A percentile compares a stretch with the other conserved stretches of the same genome.
Evolutionary conservation across 129 eudicot genomes (phyloP).

Genomic region (sunflower (Helianthus annuus)): DNA sequence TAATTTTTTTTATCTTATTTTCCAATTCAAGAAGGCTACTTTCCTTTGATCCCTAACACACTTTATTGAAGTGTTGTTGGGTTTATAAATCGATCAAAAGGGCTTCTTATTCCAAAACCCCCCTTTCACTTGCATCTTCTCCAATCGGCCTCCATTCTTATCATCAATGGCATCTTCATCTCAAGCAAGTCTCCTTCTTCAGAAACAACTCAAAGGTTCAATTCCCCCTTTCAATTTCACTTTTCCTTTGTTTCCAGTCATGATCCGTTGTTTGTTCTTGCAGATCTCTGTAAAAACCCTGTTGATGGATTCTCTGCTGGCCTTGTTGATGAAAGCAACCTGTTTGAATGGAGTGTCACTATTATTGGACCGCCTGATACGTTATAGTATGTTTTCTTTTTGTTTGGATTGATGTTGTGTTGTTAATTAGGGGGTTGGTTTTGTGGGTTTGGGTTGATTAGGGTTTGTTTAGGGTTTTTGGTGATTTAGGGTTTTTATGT

Average conservation of each 20-base stretch:
- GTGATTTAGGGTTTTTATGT: constrained; percentile 13
- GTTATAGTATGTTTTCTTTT: constrained; percentile 60
- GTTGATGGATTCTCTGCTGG: constrained; percentile 97
- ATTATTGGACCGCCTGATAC: constrained; percentile 69
- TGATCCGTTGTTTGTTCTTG: constrained; percentile 32
- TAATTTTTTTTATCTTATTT: no score
- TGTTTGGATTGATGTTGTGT: neutral
- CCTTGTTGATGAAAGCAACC: constrained; percentile 67
- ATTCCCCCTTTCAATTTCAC: constrained; percentile 21
- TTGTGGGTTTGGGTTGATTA: constrained; percentile 16
- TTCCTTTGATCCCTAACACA: neutral
- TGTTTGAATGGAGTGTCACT: constrained; percentile 89
- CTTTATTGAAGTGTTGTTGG: constrained; percentile 10
- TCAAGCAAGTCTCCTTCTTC: constrained; percentile 88
- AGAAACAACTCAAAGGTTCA: constrained; percentile 83
- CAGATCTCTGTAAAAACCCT: constrained; percentile 90
- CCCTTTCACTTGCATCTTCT: constrained; percentile 5
- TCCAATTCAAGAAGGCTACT: no score
- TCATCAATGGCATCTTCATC: constrained; percentile 75
- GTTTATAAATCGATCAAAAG: constrained; percentile 29
- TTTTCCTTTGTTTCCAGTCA: neutral
- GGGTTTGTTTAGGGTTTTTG: constrained; percentile 29
- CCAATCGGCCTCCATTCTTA: constrained; percentile 17
- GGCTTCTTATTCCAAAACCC: constrained; percentile 32
- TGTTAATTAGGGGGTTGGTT: constrained; percentile 5